These are phyloP conservation scores for Crithidia expoeki DNA, from an alignment of 208 protist genomes.

Conservation along the genomic window DNA sequence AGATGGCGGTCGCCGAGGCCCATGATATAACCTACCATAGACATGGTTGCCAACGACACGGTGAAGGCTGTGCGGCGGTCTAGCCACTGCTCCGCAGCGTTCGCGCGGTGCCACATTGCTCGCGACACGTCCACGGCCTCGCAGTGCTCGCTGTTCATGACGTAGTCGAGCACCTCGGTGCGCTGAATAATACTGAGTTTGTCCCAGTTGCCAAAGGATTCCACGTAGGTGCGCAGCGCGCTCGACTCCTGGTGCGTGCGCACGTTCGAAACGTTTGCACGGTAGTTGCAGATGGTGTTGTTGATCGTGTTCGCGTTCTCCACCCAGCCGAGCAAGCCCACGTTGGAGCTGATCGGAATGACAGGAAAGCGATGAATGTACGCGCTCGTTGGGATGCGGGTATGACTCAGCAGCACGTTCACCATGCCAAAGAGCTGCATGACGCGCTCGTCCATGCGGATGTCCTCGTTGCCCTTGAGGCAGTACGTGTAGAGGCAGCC, in stretches of 20 bases:
- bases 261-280: constrained; percentile 86
- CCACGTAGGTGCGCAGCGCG: constrained; percentile 73
- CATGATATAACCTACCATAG: constrained; percentile 95
- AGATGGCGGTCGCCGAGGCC: constrained; percentile 99
- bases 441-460: constrained; percentile 99
- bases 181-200: constrained; percentile 94
- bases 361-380: constrained; percentile 97
- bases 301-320: constrained; percentile 98
- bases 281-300: constrained; percentile 98
- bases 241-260: constrained; percentile 89
- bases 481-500: constrained; percentile 97
- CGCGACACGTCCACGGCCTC: constrained; percentile 83
- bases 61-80: constrained; percentile 98
- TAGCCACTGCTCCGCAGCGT: constrained; percentile 98
- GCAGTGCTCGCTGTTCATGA: constrained; percentile 96
- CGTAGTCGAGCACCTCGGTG: constrained; percentile 97
- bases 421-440: constrained; percentile 99
- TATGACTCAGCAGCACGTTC: constrained; percentile 98
- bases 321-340: constrained; percentile 99
- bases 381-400: constrained; percentile 77
- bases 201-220: constrained; percentile 92
- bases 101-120: constrained; percentile 97
- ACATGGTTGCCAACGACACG: constrained; percentile 98
- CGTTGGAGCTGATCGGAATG: constrained; percentile 99
- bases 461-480: constrained; percentile 99